Base-by-base conservation (phyloP, 2,329 filamentous ascomycete species). In the Claviceps sp. region DNA sequence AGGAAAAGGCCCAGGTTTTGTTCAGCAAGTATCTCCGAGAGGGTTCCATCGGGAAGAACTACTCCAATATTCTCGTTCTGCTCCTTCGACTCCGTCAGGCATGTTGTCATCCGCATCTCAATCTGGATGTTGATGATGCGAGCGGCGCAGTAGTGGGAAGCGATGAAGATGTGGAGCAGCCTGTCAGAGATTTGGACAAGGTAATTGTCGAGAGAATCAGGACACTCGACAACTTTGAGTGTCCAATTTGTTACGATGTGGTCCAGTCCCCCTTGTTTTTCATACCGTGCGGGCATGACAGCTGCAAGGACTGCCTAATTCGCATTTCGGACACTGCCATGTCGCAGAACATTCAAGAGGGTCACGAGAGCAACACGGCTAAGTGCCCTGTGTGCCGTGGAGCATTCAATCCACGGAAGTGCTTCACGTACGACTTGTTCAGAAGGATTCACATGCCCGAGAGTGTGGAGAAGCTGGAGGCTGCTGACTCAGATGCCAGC, bases 1-100 rank as follows among this genome's bases (percentile, higher is more conserved):
- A 90, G 63, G 71, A 68, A 17, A 76, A 80, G 53, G 81, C 85
- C 0, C 79, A 83, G 56, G 68, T 87, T 2, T 73, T 79, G 45
- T 86, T 94, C 72, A 91, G 86, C 70, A 86, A 79, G 58, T 93
- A 88, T 58, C 71, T 94, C 17, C 77, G 79, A 26, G 75, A 76
- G 17, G 80, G 80, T 3, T 83, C 81, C 1, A 73, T 93, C 67
- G 82, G 75, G 74, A 74, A 65, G 72, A 75, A 63, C 53, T 95
- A 95, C 62, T 85, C 84, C 7, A 85, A 84, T 57, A 83, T 95
- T 44, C 72, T 96, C 22, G 84, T 94, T 8, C 73, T 95, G 17
- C 73, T 95, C 6, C 77, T 95, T 8, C 83, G 90, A 22, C 77
- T 95, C 58, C 82, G 90, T 6, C 89, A 95, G 66, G 80, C 87